Evolutionary conservation across 139 green algal genomes (phyloP), one percentile per base, ranked within the genome.

Genomic region (Tetradesmus obliquus): DNA sequence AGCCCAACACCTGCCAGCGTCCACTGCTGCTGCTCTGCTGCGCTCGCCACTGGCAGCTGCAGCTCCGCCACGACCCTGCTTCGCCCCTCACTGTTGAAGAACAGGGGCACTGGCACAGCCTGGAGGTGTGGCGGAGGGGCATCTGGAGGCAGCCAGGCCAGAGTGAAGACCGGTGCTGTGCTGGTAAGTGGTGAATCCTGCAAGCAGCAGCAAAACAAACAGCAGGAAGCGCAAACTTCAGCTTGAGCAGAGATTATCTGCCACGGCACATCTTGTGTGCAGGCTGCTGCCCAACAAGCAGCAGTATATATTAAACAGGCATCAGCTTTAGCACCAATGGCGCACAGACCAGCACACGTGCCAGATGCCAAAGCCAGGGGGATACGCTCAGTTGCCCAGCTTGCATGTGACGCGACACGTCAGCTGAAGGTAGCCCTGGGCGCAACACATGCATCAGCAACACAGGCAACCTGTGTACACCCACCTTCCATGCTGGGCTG

Each of bases 1-100:
- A 96, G 85, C 0, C 93, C 91, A 10, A 95, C 86, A 0, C 95
- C 95, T 22, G 91, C 84, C 55, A 97, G 83, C 12, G 89, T 91
- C 88, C 92, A 95, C 32, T 87, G 69, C 69, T 90, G 76, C 22
- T 54, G 20, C 55, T 95, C 94, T 6, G 94, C 92, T n/a, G 57
- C 72, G 0, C 82, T 66, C 3, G 71, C 84, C 2, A 96, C 79
- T 2, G 95, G 95, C 94, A 97, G 86, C 94, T 97, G 95, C 92
- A 96, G 87, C 72, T 93, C 76, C 15, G 94, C 91, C 80, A 96
- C 87, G 62, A 95, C 88, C 71, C 92, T 91, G 55, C 55, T 86
- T 6, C 93, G 19, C 19, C 82, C 51, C 20, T 92, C 93, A 79
- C 88, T 71, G 5, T 83, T 94, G 32, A 91, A 58, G 87, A 94